These are phyloP conservation scores for Rubroboletus satanas DNA, from an alignment of 768 basidiomycete genomes.

Conservation along the genomic window DNA sequence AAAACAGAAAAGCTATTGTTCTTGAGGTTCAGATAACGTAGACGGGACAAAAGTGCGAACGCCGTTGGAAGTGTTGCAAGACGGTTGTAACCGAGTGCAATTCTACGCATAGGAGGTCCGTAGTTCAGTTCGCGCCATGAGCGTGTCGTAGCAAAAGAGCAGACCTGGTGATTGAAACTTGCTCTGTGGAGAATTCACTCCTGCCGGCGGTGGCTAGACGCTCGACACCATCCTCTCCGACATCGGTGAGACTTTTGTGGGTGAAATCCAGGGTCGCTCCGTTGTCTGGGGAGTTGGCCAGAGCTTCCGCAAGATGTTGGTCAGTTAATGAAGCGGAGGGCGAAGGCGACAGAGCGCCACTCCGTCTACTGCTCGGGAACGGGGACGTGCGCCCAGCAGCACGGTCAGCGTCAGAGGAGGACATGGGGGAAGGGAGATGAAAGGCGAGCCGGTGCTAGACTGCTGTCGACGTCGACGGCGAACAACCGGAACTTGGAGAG, in stretches of 20 bases:
- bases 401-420: slow-evolving; percentile 29
- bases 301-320: slow-evolving; percentile 61
- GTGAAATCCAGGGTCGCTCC: slow-evolving; percentile 85
- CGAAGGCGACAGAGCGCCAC: slow-evolving; percentile 28
- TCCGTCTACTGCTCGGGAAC: slow-evolving; percentile 23
- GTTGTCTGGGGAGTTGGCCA: slow-evolving; percentile 63
- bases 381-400: slow-evolving; percentile 27
- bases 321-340: slow-evolving; percentile 46
- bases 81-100: slow-evolving; percentile 84
- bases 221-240: slow-evolving; percentile 70
- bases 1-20: slow-evolving; percentile 79
- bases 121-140: slow-evolving; percentile 5
- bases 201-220: slow-evolving; percentile 64
- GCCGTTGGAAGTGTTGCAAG: slow-evolving; percentile 72
- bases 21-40: slow-evolving; percentile 86
- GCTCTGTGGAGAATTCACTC: slow-evolving; percentile 43
- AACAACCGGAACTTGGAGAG: slow-evolving; percentile 1
- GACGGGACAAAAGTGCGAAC: slow-evolving; percentile 64
- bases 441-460: slow-evolving; percentile 11
- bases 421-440: slow-evolving; percentile 21
- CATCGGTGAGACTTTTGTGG: slow-evolving; percentile 70
- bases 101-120: slow-evolving; percentile 40
- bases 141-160: slow-evolving; percentile 18
- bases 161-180: slow-evolving; percentile 59
- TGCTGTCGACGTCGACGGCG: slow-evolving; percentile 19